Base-by-base conservation (phyloP, 1,284 basidiomycete species). In the Kwoniella shivajii region DNA sequence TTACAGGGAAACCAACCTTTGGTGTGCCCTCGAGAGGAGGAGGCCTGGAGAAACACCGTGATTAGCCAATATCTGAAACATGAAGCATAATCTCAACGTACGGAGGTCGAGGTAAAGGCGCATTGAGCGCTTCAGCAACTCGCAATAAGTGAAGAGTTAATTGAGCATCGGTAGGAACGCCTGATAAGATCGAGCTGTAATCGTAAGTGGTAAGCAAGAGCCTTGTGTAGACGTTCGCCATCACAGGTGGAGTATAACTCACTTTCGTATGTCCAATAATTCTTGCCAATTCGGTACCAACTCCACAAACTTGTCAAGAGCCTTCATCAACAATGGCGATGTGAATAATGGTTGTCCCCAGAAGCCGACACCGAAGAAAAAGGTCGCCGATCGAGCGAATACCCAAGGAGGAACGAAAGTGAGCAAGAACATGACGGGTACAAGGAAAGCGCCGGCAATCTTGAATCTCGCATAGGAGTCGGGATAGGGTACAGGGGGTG, bases 91-190 rank as follows among this genome's bases (percentile, higher is more conserved):
- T 4, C 36, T 18, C 4, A 3, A 69, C 69, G 61, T 31, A 69
- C 67, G 76, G 77, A 14, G 78, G 76, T 49, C 74, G 65, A 11
- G 77, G 77, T 1, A 79, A 59, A 9, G 78, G 78, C 18, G 65
- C 54, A 26, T 64, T 45, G 33, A 71, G 58, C 0, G 73, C 74
- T 61, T 84, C 83, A 6, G 78, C 80, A 27, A 83, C 78, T 14
- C 83, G 78, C 3, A 84, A 69, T 29, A 84, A 67, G 30, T 83
- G 82, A 4, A 84, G 69, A 0, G 82, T 81, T 37, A 84, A 77
- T 61, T 85, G 84, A 4, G 83, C 82, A 60, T 85, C 82, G 44
- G 84, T 85, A 3, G 84, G 84, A 0, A 84, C 82, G 10, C 81
- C 78, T 22, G 75, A 79, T 16, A 84, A 68, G 36, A 84, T 63